Conservation (phyloP, 2,329 filamentous ascomycete genomes). For the Trichoderma guizhouense region DNA sequence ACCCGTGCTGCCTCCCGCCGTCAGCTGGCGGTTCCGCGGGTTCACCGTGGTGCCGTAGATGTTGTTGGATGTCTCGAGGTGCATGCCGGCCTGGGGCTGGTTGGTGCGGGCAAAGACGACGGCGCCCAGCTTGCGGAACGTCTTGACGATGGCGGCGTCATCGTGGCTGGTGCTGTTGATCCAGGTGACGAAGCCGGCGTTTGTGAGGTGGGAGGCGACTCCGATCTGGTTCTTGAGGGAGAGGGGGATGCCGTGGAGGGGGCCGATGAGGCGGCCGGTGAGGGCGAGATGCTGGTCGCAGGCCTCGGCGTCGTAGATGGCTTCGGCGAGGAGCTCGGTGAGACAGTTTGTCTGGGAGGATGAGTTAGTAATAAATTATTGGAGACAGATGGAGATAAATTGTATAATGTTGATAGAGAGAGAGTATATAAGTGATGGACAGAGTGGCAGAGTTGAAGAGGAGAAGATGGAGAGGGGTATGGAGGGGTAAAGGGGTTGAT, state of each 20-base stretch:
- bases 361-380: neutral
- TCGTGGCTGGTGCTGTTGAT: neutral
- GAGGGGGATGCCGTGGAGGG: slow-evolving; percentile 17
- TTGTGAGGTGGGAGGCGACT: neutral
- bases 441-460: neutral
- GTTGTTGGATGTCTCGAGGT: slow-evolving; percentile 16
- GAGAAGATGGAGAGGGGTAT: neutral
- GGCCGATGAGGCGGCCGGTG: slow-evolving; percentile 8
- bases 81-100: slow-evolving; percentile 12
- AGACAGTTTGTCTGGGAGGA: slow-evolving; percentile 8
- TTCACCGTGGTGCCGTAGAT: slow-evolving; percentile 14
- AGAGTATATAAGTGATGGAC: neutral
- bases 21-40: slow-evolving; percentile 6
- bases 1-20: slow-evolving; percentile 34
- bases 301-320: slow-evolving; percentile 13
- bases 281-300: slow-evolving; percentile 11
- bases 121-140: slow-evolving; percentile 9
- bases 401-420: neutral
- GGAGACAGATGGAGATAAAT: neutral
- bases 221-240: slow-evolving; percentile 14
- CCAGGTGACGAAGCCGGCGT: slow-evolving; percentile 15
- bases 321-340: slow-evolving; percentile 13
- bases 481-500: neutral
- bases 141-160: slow-evolving; percentile 10
- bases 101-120: slow-evolving; percentile 15